A percentile compares a stretch with the other conserved stretches of the same genome.
Evolutionary conservation across 805 yeast genomes (phyloP).

Genomic region (Metschnikowia peoriensis): DNA sequence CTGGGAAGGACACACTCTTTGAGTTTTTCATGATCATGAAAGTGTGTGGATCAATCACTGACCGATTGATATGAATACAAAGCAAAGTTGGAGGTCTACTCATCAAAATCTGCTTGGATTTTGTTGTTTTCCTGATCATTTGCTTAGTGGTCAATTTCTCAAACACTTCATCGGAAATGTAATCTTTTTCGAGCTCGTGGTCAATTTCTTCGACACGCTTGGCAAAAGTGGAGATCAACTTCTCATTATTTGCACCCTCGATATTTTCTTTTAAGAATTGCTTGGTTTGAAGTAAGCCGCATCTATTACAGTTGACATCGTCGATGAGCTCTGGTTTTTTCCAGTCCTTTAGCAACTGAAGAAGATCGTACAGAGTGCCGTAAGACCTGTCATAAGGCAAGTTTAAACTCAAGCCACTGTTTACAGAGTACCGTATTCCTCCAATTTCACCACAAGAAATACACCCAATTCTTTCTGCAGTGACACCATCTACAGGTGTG

Average conservation of each 20-base stretch:
- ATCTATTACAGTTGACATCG: conserved; percentile 92
- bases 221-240: conserved; percentile 28
- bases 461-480: conserved; percentile 89
- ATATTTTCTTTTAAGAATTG: conserved; percentile 47
- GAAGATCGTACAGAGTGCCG: conserved; percentile 37
- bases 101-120: conserved; percentile 79
- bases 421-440: conserved; percentile 80
- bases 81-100: conserved; percentile 81
- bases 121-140: conserved; percentile 70
- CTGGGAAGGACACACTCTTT: conserved; percentile 76
- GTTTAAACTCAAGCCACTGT: conserved; percentile 70
- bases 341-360: conserved; percentile 63
- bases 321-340: conserved; percentile 80
- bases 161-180: conserved; percentile 78
- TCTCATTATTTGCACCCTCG: conserved; percentile 38
- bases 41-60: conserved; percentile 86
- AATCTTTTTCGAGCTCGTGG: conserved; percentile 57
- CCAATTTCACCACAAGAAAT: conserved; percentile 90
- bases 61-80: conserved; percentile 85
- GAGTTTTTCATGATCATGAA: conserved; percentile 82
- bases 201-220: conserved; percentile 32
- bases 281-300: conserved; percentile 67
- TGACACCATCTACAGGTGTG: conserved; percentile 90
- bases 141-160: conserved; percentile 70
- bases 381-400: conserved; percentile 50